Conservation (phyloP, 495 filamentous ascomycete species). For the Penicillium fimorum region DNA sequence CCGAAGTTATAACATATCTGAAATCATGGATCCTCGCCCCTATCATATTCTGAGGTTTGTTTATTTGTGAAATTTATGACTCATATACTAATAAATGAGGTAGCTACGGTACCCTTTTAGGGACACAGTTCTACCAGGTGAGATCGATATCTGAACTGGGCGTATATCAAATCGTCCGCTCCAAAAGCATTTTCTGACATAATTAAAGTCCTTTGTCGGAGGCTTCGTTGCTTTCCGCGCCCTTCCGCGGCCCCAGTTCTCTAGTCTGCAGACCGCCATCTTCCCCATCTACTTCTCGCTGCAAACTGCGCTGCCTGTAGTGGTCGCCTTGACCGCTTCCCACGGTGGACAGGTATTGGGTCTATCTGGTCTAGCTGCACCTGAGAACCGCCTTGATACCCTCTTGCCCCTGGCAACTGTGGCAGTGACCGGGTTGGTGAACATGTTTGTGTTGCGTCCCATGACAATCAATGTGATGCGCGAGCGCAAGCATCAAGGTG, state of each 20-base stretch:
- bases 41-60: slow-evolving; percentile 76
- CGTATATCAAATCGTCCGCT: neutral
- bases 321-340: slow-evolving; percentile 80
- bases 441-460: slow-evolving; percentile 67
- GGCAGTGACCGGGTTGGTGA: slow-evolving; percentile 61
- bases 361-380: slow-evolving; percentile 54
- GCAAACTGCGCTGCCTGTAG: slow-evolving; percentile 68
- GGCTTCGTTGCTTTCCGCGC: slow-evolving; percentile 71
- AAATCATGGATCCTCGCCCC: slow-evolving; percentile 57
- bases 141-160: slow-evolving; percentile 3
- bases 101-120: slow-evolving; percentile 78
- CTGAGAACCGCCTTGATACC: slow-evolving; percentile 55
- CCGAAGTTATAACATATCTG: slow-evolving; percentile 4
- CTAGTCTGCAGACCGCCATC: slow-evolving; percentile 69
- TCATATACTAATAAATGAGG: slow-evolving; percentile 1
- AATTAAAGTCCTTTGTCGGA: slow-evolving; percentile 68
- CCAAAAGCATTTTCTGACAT: neutral
- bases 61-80: neutral
- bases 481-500: slow-evolving; percentile 74
- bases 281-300: slow-evolving; percentile 86
- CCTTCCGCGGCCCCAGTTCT: slow-evolving; percentile 78
- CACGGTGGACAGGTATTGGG: slow-evolving; percentile 40
- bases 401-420: slow-evolving; percentile 65
- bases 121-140: slow-evolving; percentile 77
- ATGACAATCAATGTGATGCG: slow-evolving; percentile 68